These are phyloP conservation scores for Lentinula edodes DNA, from an alignment of 768 basidiomycete species.

Conservation along the genomic window DNA sequence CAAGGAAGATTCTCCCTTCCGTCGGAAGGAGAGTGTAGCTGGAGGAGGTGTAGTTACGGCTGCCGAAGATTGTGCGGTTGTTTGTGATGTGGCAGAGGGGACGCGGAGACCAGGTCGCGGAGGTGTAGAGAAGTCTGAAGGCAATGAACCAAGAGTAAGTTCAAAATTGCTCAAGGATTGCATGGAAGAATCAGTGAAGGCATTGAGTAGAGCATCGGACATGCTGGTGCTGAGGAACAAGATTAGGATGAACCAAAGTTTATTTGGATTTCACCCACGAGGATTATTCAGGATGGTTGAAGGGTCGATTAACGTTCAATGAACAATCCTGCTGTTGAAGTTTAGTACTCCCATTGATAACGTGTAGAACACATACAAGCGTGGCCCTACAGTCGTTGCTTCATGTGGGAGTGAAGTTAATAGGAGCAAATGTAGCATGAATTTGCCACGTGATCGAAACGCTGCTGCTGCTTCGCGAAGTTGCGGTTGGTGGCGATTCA, in stretches of 20 bases:
- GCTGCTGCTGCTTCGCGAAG: background rate
- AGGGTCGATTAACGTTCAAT: background rate
- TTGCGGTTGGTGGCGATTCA: no score
- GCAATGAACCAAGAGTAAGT: constrained; percentile 53
- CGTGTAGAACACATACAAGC: no score
- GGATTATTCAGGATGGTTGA: background rate
- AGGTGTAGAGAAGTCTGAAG: constrained; percentile 51
- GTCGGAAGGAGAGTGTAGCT: constrained; percentile 25
- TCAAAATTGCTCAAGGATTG: constrained; percentile 49
- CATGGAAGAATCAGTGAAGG: constrained; percentile 30
- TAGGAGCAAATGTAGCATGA: no score
- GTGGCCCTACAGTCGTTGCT: no score
- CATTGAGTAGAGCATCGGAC: constrained; percentile 3
- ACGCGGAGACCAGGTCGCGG: constrained; percentile 33
- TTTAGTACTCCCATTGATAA: background rate
- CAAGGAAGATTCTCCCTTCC: constrained; percentile 34
- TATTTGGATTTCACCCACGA: background rate
- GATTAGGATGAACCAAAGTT: background rate
- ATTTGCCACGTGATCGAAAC: background rate
- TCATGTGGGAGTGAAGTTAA: no score
- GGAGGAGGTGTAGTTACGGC: constrained; percentile 48
- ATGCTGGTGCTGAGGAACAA: background rate
- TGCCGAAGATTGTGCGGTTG: constrained; percentile 48
- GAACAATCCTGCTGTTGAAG: background rate
- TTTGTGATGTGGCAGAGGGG: constrained; percentile 45